A percentile compares a stretch with the other conserved stretches of the same genome.
phyloP scores from a whole-genome alignment of 2,329 filamentous ascomycete species.

The Neofusicoccum umdonicola region DNA sequence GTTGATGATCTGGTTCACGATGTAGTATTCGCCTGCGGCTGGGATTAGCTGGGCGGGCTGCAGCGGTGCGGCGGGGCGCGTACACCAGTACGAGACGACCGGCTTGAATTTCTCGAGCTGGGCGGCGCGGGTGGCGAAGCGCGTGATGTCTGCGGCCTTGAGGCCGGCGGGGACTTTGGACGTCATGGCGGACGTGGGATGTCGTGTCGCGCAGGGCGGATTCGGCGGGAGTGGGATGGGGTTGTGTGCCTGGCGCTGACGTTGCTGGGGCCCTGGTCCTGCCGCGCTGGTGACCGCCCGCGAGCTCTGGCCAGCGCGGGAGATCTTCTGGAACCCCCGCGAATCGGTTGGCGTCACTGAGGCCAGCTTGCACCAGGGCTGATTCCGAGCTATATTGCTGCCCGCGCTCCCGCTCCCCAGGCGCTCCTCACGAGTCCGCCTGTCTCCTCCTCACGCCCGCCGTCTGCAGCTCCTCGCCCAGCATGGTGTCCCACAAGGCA shows the following conservation, averaged over 20 bases:
- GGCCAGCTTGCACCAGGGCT: conserved; percentile 16
- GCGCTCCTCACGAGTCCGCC: not conserved
- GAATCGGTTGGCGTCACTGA: conserved; percentile 11
- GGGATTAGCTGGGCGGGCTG: conserved; percentile 20
- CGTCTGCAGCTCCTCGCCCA: conserved; percentile 17
- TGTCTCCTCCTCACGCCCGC: not conserved
- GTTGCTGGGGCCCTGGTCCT: not conserved
- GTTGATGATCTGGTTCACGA: conserved; percentile 85
- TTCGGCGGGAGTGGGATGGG: too few relatives aligned
- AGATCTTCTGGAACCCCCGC: conserved; percentile 16
- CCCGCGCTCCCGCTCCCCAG: not conserved
- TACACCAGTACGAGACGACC: conserved; percentile 93
- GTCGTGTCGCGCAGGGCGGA: not conserved
- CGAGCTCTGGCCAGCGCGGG: conserved; percentile 16
- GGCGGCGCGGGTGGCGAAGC: conserved; percentile 77
- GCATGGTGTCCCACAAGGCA: conserved; percentile 36
- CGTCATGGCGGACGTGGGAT: conserved; percentile 57
- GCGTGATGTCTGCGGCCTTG: conserved; percentile 76
- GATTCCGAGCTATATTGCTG: conserved; percentile 2
- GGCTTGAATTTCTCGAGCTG: conserved; percentile 84
- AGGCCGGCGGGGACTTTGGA: conserved; percentile 68
- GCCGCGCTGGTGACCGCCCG: not conserved
- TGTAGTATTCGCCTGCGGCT: conserved; percentile 76
- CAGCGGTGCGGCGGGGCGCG: conserved; percentile 35
- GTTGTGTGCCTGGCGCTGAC: conserved; percentile 1